phyloP scores from a whole-genome alignment of 768 basidiomycete genomes.

The Tubosaeta brunneosetosa region DNA sequence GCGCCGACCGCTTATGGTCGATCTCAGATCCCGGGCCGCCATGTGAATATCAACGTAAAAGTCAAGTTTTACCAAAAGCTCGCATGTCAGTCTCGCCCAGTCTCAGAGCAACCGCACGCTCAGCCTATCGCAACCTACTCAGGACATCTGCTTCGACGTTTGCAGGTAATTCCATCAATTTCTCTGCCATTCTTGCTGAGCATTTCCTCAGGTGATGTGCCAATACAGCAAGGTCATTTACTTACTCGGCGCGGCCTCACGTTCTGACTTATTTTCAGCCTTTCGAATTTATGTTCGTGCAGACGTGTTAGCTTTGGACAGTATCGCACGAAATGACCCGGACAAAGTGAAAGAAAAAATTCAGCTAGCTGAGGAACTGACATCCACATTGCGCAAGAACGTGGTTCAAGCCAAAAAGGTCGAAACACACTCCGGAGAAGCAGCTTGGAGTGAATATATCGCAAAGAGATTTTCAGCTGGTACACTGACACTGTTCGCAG shows the following conservation, averaged over 20 bases:
- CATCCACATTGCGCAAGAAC: conserved; percentile 70
- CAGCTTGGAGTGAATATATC: conserved; percentile 53
- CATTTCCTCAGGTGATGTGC: conserved; percentile 46
- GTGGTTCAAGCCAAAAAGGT: conserved; percentile 74
- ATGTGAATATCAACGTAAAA: no score
- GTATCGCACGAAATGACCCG: conserved; percentile 40
- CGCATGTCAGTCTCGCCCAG: conserved; percentile 51
- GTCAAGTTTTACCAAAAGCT: not conserved
- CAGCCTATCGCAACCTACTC: conserved; percentile 69
- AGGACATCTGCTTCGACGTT: conserved; percentile 67
- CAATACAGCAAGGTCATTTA: conserved; percentile 44
- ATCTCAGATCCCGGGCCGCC: conserved; percentile 29
- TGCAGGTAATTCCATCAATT: conserved; percentile 37
- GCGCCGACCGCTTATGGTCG: conserved; percentile 30
- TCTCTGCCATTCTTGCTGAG: not conserved
- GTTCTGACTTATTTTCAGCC: conserved; percentile 39
- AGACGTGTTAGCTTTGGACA: conserved; percentile 42
- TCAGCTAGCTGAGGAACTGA: conserved; percentile 64
- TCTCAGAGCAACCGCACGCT: conserved; percentile 61
- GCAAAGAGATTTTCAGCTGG: not conserved
- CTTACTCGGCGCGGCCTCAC: not conserved
- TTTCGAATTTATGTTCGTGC: conserved; percentile 65
- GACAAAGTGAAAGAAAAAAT: conserved; percentile 49
- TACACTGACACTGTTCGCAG: conserved; percentile 34
- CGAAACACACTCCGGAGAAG: conserved; percentile 31